Conservation (phyloP, 2,329 filamentous ascomycete species). For the Sporothrix dimorphospora region DNA sequence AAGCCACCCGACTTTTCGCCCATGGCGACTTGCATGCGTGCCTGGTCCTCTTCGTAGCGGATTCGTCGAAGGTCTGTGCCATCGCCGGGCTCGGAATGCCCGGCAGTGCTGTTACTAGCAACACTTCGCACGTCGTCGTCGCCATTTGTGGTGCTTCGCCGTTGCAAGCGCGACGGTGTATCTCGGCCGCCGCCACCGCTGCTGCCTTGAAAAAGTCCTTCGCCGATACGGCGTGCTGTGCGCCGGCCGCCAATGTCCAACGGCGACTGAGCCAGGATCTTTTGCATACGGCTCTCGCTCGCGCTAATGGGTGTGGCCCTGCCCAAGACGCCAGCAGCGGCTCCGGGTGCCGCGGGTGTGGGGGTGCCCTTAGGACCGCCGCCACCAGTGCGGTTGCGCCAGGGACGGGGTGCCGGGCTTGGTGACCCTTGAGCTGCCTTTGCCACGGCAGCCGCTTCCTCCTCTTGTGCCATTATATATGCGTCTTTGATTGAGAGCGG, state of each 20-base stretch:
- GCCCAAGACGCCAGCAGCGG: background rate
- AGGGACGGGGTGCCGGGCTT: slow-evolving; percentile 54
- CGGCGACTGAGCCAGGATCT: slow-evolving; percentile 35
- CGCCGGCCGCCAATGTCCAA: slow-evolving; percentile 35
- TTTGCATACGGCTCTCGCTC: slow-evolving; percentile 34
- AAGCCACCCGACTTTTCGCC: slow-evolving; percentile 39
- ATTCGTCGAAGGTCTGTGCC: slow-evolving; percentile 35
- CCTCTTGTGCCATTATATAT: slow-evolving; percentile 44
- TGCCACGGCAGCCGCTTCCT: slow-evolving; percentile 36
- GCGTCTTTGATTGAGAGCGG: slow-evolving; percentile 50
- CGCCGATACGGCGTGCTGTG: slow-evolving; percentile 32
- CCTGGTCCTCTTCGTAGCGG: slow-evolving; percentile 38
- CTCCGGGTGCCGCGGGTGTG: slow-evolving; percentile 31
- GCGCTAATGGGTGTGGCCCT: slow-evolving; percentile 20
- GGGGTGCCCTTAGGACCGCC: slow-evolving; percentile 18
- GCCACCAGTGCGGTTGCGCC: slow-evolving; percentile 43
- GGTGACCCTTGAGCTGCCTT: slow-evolving; percentile 46
- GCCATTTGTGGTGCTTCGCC: background rate
- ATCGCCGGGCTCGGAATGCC: background rate
- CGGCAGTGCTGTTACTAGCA: slow-evolving; percentile 30
- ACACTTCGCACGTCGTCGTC: slow-evolving; percentile 31
- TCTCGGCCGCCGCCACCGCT: background rate
- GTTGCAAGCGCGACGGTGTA: background rate
- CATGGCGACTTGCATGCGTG: slow-evolving; percentile 35
- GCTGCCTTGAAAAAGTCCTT: slow-evolving; percentile 8